phyloP scores from a whole-genome alignment of 225 moss, liverwort and hornwort genomes.

The Antitrichia curtipendula region DNA sequence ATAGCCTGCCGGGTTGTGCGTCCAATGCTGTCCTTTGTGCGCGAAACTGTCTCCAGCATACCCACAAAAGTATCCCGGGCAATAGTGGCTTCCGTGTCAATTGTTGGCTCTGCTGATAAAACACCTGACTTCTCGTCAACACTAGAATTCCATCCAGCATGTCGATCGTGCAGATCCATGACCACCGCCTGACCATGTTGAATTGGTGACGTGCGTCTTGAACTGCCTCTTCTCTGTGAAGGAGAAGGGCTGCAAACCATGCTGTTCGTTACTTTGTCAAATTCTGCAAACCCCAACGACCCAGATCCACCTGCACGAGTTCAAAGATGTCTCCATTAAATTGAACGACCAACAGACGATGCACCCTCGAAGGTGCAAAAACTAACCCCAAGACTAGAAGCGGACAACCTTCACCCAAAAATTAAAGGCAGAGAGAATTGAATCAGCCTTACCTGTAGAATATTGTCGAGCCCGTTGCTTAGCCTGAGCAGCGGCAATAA shows the following conservation, averaged over 20 bases:
- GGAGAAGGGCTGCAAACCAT: constrained; percentile 83
- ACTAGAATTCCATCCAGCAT: constrained; percentile 40
- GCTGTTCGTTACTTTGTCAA: constrained; percentile 51
- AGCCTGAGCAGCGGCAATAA: constrained; percentile 96
- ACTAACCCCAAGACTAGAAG: neutral
- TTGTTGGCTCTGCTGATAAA: constrained; percentile 9
- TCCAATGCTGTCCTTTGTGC: constrained; percentile 96
- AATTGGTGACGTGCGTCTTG: constrained; percentile 64
- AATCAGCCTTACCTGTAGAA: constrained; percentile 14
- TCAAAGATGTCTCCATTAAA: neutral
- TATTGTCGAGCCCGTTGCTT: constrained; percentile 75
- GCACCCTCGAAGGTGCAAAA: neutral
- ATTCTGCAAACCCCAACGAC: constrained; percentile 16
- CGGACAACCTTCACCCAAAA: neutral
- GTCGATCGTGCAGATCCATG: constrained; percentile 31
- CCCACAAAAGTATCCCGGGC: constrained; percentile 93
- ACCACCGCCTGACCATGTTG: constrained; percentile 12
- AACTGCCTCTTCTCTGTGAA: constrained; percentile 57
- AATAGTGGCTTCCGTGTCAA: constrained; percentile 79
- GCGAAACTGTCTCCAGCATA: constrained; percentile 94
- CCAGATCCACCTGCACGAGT: constrained; percentile 27
- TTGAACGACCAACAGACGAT: neutral
- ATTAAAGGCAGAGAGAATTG: neutral
- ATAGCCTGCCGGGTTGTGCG: constrained; percentile 97
- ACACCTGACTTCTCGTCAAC: constrained; percentile 38